These are phyloP conservation scores for Leishmania major DNA, from an alignment of 208 protist genomes.

Conservation along the genomic window DNA sequence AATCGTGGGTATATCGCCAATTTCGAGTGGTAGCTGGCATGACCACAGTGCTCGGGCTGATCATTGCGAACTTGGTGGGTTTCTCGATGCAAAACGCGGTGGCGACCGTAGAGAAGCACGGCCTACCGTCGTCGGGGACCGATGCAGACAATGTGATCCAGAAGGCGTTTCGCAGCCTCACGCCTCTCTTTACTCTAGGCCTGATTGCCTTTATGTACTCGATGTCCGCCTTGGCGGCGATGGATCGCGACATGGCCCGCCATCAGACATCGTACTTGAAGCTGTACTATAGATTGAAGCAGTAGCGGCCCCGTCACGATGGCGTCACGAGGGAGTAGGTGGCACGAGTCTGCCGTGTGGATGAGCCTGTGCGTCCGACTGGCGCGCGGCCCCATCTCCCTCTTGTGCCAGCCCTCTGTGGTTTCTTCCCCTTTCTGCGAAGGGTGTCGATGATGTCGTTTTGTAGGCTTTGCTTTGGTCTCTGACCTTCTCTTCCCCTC, in stretches of 20 bases:
- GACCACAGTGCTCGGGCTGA: constrained; percentile 40
- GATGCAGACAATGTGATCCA: constrained; percentile 5
- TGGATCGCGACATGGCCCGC: constrained; percentile 13
- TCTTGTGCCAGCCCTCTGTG: too few species aligned
- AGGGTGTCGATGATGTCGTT: neutral
- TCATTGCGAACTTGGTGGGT: constrained; percentile 62
- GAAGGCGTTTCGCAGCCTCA: neutral
- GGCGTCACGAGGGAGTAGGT: too few species aligned
- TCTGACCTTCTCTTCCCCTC: too few species aligned
- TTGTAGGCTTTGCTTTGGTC: neutral
- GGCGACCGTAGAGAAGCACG: neutral
- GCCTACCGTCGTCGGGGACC: neutral
- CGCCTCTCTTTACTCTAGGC: neutral
- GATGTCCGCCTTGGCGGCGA: neutral
- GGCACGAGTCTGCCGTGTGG: too few species aligned
- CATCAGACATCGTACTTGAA: constrained; percentile 11
- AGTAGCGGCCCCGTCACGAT: neutral
- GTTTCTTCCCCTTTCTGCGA: neutral
- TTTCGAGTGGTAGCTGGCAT: constrained; percentile 37
- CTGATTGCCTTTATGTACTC: neutral
- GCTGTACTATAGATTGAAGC: constrained; percentile 4
- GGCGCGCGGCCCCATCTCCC: too few species aligned
- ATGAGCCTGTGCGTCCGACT: neutral
- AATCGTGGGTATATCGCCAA: constrained; percentile 16
- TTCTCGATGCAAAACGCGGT: constrained; percentile 20